Evolutionary conservation across 2,329 filamentous ascomycete genomes (phyloP).

Genomic region (Amylocarpus encephaloides): DNA sequence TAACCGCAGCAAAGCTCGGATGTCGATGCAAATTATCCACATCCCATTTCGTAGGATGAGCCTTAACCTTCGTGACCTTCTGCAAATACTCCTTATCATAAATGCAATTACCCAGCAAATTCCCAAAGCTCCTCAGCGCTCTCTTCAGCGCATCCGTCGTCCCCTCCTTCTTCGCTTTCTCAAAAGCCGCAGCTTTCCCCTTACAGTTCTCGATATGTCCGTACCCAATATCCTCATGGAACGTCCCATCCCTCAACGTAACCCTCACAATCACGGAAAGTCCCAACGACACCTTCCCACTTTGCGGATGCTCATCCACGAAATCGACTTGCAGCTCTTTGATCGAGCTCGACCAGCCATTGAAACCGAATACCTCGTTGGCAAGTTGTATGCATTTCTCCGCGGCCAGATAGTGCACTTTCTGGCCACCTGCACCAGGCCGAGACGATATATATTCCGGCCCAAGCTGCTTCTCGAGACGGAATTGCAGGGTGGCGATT

Average conservation of each 20-base stretch:
- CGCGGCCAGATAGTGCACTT: conserved; percentile 89
- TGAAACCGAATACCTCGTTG: conserved; percentile 94
- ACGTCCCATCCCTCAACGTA: conserved; percentile 88
- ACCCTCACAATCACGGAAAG: conserved; percentile 87
- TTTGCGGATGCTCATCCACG: conserved; percentile 77
- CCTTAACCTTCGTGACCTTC: conserved; percentile 86
- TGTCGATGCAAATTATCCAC: conserved; percentile 77
- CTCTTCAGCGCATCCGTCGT: conserved; percentile 92
- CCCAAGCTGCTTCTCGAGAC: conserved; percentile 87
- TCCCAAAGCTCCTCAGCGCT: conserved; percentile 85
- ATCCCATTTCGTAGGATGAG: conserved; percentile 69
- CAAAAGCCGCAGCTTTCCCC: conserved; percentile 90
- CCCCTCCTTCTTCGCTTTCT: conserved; percentile 98
- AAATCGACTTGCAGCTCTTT: conserved; percentile 94
- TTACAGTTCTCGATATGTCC: conserved; percentile 95
- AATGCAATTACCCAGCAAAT: conserved; percentile 95
- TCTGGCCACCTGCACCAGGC: conserved; percentile 73
- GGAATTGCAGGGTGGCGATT: conserved; percentile 78
- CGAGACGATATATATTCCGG: conserved; percentile 92
- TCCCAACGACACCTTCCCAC: conserved; percentile 74
- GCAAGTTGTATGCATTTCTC: conserved; percentile 95
- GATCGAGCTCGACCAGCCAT: conserved; percentile 95
- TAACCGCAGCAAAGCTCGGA: conserved; percentile 48
- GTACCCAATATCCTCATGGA: conserved; percentile 95
- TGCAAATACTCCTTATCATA: conserved; percentile 93